phyloP scores from a whole-genome alignment of 1,284 basidiomycete species.

The Cutaneotrichosporon cyanovorans region DNA sequence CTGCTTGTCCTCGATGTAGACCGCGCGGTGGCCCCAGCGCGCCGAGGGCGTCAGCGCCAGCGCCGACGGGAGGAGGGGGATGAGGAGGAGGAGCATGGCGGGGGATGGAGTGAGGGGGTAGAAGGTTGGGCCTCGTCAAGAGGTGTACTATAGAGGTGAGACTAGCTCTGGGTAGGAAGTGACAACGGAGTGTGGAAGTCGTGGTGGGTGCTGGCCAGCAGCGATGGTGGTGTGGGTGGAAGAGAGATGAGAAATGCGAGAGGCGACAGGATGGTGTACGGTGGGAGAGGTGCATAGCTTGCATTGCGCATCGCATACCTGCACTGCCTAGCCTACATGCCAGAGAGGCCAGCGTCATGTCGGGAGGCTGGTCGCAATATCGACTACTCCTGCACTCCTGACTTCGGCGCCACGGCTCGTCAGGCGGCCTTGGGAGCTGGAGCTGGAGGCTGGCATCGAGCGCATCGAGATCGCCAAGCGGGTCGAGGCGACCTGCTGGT shows the following conservation, averaged over 20 bases:
- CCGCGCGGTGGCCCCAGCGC: constrained; percentile 45
- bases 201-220: constrained; percentile 31
- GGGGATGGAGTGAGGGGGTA: constrained; percentile 4
- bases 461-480: no score
- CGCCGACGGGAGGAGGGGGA: constrained; percentile 20
- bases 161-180: constrained; percentile 5
- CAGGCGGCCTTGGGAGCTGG: no score
- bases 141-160: constrained; percentile 2
- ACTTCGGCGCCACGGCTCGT: no score
- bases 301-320: no score
- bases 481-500: no score
- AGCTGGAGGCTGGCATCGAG: no score
- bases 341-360: no score
- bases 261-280: no score
- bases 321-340: no score
- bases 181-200: constrained; percentile 4
- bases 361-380: no score
- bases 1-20: constrained; percentile 34
- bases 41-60: constrained; percentile 26
- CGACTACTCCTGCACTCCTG: no score
- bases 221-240: constrained; percentile 12
- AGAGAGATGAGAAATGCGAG: constrained; percentile 3
- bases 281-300: background rate
- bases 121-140: constrained; percentile 8
- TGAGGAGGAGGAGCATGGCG: constrained; percentile 11